Percentiles rank a stretch among this genome's conserved stretches.
phyloP scores from a whole-genome alignment of 179 eudicot species.

The Heliamphora pulchella region DNA sequence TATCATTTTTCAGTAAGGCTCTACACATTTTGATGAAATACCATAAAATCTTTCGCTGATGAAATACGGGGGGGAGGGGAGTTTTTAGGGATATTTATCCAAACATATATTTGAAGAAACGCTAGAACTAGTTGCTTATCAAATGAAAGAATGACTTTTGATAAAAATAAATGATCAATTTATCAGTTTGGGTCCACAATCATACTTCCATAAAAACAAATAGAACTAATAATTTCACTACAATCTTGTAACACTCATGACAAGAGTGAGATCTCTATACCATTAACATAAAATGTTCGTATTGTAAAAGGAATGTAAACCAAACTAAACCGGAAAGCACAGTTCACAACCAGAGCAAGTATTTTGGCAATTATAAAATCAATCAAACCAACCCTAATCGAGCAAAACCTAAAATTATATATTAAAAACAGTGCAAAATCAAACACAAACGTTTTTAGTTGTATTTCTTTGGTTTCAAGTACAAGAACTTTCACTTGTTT shows the following conservation, averaged over 20 bases:
- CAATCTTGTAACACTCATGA: background rate
- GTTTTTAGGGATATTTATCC: no score
- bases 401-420: no score
- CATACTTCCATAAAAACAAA: background rate
- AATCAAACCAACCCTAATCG: no score
- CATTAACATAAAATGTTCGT: background rate
- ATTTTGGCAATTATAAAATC: background rate
- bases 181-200: background rate
- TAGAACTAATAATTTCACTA: background rate
- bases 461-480: no score
- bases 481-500: no score
- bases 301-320: background rate
- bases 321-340: background rate
- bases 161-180: background rate
- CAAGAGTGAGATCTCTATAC: background rate
- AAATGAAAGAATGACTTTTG: no score
- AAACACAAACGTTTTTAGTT: no score
- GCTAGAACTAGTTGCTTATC: background rate
- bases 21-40: no score
- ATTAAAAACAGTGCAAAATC: no score
- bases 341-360: background rate
- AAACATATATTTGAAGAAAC: background rate
- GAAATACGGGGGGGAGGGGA: no score
- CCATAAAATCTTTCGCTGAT: no score
- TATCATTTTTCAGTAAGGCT: no score